A percentile compares a stretch with the other conserved stretches of the same genome.
Evolutionary conservation across 2,329 filamentous ascomycete species (phyloP).

Genomic region (Pezicula radicicola): DNA sequence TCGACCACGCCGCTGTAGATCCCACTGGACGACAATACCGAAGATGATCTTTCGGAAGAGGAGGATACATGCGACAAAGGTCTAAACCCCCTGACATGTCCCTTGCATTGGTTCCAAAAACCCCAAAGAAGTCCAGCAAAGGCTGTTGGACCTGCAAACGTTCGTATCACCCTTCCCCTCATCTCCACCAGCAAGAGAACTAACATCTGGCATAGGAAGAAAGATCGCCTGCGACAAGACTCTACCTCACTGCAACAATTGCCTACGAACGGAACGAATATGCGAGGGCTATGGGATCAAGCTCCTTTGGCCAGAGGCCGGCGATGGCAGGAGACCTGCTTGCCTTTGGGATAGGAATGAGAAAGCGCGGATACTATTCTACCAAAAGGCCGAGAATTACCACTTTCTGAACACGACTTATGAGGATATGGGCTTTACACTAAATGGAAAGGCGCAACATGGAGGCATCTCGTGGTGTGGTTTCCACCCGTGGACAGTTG

Average conservation of each 20-base stretch:
- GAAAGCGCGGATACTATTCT: background rate
- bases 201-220: conserved; percentile 31
- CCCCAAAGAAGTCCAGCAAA: conserved; percentile 11
- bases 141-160: conserved; percentile 43
- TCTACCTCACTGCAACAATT: conserved; percentile 41
- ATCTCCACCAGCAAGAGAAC: conserved; percentile 1
- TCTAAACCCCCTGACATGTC: too few relatives aligned
- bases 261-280: conserved; percentile 35
- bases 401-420: conserved; percentile 1
- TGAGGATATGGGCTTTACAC: background rate
- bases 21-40: too few relatives aligned
- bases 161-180: conserved; percentile 20
- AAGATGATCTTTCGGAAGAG: too few relatives aligned
- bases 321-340: conserved; percentile 37
- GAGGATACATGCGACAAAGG: too few relatives aligned
- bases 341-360: conserved; percentile 13
- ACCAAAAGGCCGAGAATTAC: background rate
- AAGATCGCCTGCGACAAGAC: conserved; percentile 45
- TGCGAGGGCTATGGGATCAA: conserved; percentile 44
- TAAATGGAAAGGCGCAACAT: conserved; percentile 12
- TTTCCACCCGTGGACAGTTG: background rate
- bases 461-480: conserved; percentile 24
- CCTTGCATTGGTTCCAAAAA: too few relatives aligned
- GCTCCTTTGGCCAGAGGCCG: conserved; percentile 44
- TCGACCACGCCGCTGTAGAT: too few relatives aligned